These are phyloP conservation scores for Talaromyces funiculosus DNA, from an alignment of 2,329 filamentous ascomycete genomes.

Conservation along the genomic window DNA sequence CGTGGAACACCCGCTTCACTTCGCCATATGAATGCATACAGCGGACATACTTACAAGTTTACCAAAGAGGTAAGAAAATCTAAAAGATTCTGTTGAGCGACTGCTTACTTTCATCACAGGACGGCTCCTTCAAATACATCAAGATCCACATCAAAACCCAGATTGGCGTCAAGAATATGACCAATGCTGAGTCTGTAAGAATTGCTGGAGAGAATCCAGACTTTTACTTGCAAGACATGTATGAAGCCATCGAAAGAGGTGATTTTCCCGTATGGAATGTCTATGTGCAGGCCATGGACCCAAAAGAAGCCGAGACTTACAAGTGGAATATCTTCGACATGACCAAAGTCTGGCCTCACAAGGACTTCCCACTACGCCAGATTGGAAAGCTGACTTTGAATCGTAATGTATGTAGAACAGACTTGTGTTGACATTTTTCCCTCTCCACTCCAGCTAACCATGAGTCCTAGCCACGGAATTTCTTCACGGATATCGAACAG, in stretches of 20 bases:
- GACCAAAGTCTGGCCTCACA: constrained; percentile 52
- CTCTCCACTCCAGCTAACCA: not conserved
- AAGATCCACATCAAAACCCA: constrained; percentile 47
- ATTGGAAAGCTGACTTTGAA: constrained; percentile 51
- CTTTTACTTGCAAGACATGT: constrained; percentile 55
- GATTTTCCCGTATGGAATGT: constrained; percentile 55
- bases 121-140: constrained; percentile 58
- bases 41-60: constrained; percentile 60
- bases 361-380: constrained; percentile 44
- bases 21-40: constrained; percentile 59
- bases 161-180: constrained; percentile 48
- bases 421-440: not conserved
- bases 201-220: constrained; percentile 54
- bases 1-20: constrained; percentile 57
- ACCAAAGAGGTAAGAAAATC: constrained; percentile 38
- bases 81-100: not conserved
- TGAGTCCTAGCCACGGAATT: constrained; percentile 46
- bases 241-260: constrained; percentile 53
- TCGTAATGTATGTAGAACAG: constrained; percentile 35
- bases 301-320: constrained; percentile 46
- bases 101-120: constrained; percentile 20
- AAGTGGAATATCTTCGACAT: constrained; percentile 52
- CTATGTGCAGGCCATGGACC: constrained; percentile 51
- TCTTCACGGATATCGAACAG: constrained; percentile 63
- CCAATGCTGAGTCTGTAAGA: constrained; percentile 46